phyloP scores from a whole-genome alignment of 305 asterid genomes.

The Fraxinus sp. region DNA sequence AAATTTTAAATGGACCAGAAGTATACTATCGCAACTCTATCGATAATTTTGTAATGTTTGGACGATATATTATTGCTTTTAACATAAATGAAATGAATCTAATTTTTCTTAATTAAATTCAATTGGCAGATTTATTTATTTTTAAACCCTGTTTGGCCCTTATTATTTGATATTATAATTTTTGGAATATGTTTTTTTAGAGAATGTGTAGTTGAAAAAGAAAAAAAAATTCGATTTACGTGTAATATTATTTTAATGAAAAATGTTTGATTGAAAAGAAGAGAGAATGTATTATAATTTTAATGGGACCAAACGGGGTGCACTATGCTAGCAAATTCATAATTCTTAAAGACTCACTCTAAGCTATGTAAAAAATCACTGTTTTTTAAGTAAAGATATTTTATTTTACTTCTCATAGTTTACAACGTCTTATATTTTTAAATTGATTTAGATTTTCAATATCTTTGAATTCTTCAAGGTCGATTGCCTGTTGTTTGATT shows the following conservation, averaged over 20 bases:
- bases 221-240: no score
- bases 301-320: no score
- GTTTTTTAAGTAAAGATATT: no score
- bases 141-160: background rate
- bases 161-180: no score
- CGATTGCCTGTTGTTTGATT: background rate
- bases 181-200: no score
- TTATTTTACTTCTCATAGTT: background rate
- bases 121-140: background rate
- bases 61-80: background rate
- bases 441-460: background rate
- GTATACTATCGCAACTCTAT: background rate
- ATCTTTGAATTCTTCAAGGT: background rate
- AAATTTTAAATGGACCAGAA: background rate
- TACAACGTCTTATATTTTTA: background rate
- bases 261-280: no score
- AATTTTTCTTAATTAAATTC: background rate
- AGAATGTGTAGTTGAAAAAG: no score
- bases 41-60: background rate
- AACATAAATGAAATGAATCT: background rate
- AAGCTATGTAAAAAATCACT: no score
- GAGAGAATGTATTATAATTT: no score
- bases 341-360: no score
- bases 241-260: no score
- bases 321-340: no score